Percentiles rank a stretch among this genome's conserved stretches.
These are phyloP conservation scores for Rosa hybrid DNA, from an alignment of 331 rosid genomes.

Conservation along the genomic window DNA sequence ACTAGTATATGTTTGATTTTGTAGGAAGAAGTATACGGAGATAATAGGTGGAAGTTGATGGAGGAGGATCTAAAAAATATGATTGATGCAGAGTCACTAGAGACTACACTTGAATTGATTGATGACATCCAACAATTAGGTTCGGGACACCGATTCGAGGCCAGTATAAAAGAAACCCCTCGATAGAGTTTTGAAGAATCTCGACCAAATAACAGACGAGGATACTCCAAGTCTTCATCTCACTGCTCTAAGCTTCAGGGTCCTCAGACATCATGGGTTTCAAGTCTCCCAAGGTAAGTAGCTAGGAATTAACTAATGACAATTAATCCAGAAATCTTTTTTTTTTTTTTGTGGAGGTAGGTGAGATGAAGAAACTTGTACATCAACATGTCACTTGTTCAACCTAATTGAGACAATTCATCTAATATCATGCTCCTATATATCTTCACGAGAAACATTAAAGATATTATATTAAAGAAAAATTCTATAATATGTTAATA, in stretches of 20 bases:
- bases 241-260: conserved; percentile 46
- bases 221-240: conserved; percentile 25
- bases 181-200: not conserved
- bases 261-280: conserved; percentile 48
- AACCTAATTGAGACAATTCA: too few species aligned
- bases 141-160: too few species aligned
- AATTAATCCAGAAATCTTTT: too few species aligned
- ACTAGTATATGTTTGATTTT: not conserved
- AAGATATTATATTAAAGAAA: too few species aligned
- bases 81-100: conserved; percentile 16
- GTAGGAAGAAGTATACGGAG: conserved; percentile 23
- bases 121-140: too few species aligned
- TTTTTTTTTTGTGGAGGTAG: too few species aligned
- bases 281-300: conserved; percentile 39
- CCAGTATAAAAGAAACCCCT: conserved; percentile 28
- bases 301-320: not conserved
- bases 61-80: conserved; percentile 43
- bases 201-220: not conserved
- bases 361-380: too few species aligned
- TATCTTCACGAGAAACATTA: too few species aligned
- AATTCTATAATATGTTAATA: too few species aligned
- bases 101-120: conserved; percentile 36
- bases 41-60: conserved; percentile 21
- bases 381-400: too few species aligned
- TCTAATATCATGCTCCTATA: too few species aligned